Base-by-base conservation (phyloP, 2,329 filamentous ascomycete genomes). In the Lecanosticta acicola region DNA sequence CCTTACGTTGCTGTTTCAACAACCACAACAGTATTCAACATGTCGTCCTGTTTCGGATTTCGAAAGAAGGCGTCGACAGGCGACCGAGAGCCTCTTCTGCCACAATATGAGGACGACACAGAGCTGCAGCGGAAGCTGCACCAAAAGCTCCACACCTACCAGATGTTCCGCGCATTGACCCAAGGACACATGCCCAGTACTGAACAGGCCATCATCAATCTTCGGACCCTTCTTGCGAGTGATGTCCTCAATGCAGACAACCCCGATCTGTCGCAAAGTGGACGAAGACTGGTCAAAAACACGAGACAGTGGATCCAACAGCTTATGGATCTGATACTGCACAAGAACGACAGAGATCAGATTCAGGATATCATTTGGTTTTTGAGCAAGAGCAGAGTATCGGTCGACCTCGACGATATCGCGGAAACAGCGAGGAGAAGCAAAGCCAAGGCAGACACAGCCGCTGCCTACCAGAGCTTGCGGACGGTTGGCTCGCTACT, bases 281-380 rank as follows among this genome's bases (percentile, higher is more conserved):
- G 90, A 18, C 79, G 83, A 7, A 77, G 83, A 39, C 73, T 97
- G 18, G 73, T 86, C 42, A 83, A 83, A 49, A 84, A 84, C 60
- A 74, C 76, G 39, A 86, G 84, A 63, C 75, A 84, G 56, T 91
- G 81, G 78, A 71, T 96, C 5, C 77, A 81, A 46, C 77, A 90
- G 47, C 81, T 95, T 64, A 91, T 94, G 58, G 80, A 87, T n/a
- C 69, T 95, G 4, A 65, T 96, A 37, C 75, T 80, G 45, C 76
- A 89, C 66, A 97, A 96, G 71, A 96, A 96, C 65, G 72, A 74
- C 50, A 68, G 79, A 13, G 88, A 97, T 66, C 85, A 95, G 64
- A 79, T 97, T 14, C 91, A 97, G 65, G 87, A 96, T 59, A 86
- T 96, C 53, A 74, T 95, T 32, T 96, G 89, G 89, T 89, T 84